These are phyloP conservation scores for Exophiala aquamarina DNA, from an alignment of 2,329 filamentous ascomycete species.

Conservation along the genomic window DNA sequence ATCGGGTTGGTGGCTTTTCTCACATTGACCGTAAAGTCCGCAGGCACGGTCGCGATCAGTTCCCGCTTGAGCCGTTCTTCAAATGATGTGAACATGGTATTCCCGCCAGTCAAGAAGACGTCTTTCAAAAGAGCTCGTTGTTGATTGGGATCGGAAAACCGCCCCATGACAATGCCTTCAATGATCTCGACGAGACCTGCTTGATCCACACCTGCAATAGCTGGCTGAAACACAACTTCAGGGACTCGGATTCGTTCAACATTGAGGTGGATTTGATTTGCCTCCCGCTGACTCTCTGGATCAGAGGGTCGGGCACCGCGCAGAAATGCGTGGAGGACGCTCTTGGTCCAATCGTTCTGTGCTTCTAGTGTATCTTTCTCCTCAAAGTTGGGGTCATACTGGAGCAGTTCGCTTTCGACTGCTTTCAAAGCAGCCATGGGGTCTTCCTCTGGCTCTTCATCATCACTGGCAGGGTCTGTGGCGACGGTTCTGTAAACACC, in stretches of 20 bases:
- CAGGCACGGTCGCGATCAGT: slow-evolving; percentile 69
- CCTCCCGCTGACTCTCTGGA: slow-evolving; percentile 72
- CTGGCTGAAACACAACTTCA: slow-evolving; percentile 89
- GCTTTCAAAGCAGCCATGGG: slow-evolving; percentile 69
- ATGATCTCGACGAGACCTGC: slow-evolving; percentile 91
- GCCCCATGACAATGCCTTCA: slow-evolving; percentile 82
- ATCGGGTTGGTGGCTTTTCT: slow-evolving; percentile 73
- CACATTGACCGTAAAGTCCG: slow-evolving; percentile 65
- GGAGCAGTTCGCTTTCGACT: slow-evolving; percentile 80
- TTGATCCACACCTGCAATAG: slow-evolving; percentile 89
- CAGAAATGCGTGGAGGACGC: slow-evolving; percentile 82
- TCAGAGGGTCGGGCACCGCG: slow-evolving; percentile 87
- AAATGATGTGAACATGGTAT: slow-evolving; percentile 81
- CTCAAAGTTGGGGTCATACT: slow-evolving; percentile 83
- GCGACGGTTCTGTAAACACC: slow-evolving; percentile 92
- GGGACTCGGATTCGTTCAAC: slow-evolving; percentile 93
- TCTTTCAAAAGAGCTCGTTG: slow-evolving; percentile 75
- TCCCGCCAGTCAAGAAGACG: slow-evolving; percentile 92
- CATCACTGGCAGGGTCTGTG: slow-evolving; percentile 72
- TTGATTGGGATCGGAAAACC: slow-evolving; percentile 59
- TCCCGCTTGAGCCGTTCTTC: slow-evolving; percentile 77
- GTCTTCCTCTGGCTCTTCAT: slow-evolving; percentile 92
- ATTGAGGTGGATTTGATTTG: slow-evolving; percentile 89
- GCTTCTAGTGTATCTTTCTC: slow-evolving; percentile 91
- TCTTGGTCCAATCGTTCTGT: slow-evolving; percentile 93